Conservation (phyloP, 176 grass and related monocot genomes). For the Aegilops tauschii region DNA sequence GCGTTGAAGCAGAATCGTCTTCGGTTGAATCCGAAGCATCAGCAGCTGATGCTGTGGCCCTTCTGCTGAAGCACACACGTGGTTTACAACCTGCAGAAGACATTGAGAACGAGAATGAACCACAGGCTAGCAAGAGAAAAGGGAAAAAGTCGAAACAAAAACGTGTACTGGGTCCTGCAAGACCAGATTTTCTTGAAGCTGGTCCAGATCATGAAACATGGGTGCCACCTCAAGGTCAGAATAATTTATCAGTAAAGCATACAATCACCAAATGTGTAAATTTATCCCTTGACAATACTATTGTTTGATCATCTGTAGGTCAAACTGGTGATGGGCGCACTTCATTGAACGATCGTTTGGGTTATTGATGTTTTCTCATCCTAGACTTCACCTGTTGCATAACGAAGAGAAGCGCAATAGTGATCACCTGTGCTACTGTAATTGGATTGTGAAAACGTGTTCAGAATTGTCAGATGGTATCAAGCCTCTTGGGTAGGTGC, state of each 20-base stretch:
- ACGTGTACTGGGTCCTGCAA: slow-evolving; percentile 72
- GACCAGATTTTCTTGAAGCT: slow-evolving; percentile 68
- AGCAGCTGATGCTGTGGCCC: slow-evolving; percentile 85
- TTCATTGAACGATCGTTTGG: slow-evolving; percentile 82
- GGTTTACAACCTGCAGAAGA: slow-evolving; percentile 61
- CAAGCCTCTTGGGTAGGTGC: background rate
- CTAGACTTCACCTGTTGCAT: background rate
- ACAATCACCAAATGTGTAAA: background rate
- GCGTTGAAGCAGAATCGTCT: slow-evolving; percentile 35
- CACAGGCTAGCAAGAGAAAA: slow-evolving; percentile 11
- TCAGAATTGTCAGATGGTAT: background rate
- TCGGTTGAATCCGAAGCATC: slow-evolving; percentile 68
- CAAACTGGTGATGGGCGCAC: slow-evolving; percentile 99
- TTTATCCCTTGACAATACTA: background rate
- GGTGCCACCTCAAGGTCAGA: slow-evolving; percentile 89
- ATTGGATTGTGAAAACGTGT: background rate
- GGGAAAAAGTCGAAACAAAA: slow-evolving; percentile 66
- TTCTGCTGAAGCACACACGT: slow-evolving; percentile 83
- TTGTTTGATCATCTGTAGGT: slow-evolving; percentile 48
- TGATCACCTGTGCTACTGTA: background rate
- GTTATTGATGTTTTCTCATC: slow-evolving; percentile 51
- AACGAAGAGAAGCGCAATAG: background rate
- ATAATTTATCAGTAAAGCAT: background rate
- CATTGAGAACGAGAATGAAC: slow-evolving; percentile 37
- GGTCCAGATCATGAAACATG: slow-evolving; percentile 68